Evolutionary conservation across 2,329 filamentous ascomycete species (phyloP).

Genomic region (Capronia epimyces): DNA sequence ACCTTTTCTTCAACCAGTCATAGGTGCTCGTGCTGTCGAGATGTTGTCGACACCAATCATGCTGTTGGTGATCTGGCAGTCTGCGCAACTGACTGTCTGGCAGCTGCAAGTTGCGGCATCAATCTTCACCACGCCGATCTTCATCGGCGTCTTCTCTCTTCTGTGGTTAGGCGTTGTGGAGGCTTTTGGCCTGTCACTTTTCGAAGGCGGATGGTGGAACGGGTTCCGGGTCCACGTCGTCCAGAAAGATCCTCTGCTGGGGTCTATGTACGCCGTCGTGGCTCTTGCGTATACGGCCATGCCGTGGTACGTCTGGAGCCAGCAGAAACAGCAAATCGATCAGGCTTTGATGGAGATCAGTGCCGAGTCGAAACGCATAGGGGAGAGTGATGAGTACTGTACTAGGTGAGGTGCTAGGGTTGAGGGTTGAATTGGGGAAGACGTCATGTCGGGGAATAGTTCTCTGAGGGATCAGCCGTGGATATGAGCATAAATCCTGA

Average conservation of each 20-base stretch:
- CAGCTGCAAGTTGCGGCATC: background rate
- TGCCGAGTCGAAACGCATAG: constrained; percentile 1
- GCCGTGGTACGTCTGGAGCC: constrained; percentile 10
- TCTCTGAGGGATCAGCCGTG: background rate
- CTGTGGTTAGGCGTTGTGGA: constrained; percentile 14
- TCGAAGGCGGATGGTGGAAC: constrained; percentile 7
- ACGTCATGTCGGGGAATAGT: background rate
- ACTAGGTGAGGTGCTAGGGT: background rate
- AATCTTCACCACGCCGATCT: constrained; percentile 1
- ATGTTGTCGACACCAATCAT: constrained; percentile 15
- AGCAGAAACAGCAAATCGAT: background rate
- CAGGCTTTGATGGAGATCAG: constrained; percentile 1
- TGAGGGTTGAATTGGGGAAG: too few relatives aligned
- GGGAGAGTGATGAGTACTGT: constrained; percentile 10
- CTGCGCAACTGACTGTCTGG: constrained; percentile 16
- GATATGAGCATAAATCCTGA: too few relatives aligned
- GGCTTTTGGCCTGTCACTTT: background rate
- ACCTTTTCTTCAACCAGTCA: constrained; percentile 9
- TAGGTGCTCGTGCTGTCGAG: constrained; percentile 13
- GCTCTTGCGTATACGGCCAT: constrained; percentile 13
- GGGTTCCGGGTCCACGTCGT: background rate
- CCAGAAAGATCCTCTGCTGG: constrained; percentile 3
- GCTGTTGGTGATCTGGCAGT: constrained; percentile 15
- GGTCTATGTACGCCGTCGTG: constrained; percentile 2
- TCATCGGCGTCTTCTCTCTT: constrained; percentile 7